Evolutionary conservation across 2,329 filamentous ascomycete genomes (phyloP).

Genomic region (Fusarium vanettenii): DNA sequence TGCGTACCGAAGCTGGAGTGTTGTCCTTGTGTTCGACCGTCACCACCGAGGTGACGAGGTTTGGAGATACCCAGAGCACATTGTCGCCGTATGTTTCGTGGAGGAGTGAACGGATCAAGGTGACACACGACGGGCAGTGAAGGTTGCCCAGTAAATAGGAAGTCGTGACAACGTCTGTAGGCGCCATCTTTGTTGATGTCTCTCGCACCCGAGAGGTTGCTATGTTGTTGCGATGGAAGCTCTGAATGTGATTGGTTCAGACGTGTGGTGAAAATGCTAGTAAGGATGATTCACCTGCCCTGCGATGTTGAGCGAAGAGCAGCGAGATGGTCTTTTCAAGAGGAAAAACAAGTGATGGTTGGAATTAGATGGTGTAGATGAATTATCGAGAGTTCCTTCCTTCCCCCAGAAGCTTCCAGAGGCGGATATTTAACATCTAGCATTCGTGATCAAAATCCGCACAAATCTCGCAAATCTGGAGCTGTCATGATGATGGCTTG

Average conservation of each 20-base stretch:
- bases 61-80: conserved; percentile 72
- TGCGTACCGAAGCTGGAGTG: conserved; percentile 55
- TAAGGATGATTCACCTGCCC: not conserved
- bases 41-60: conserved; percentile 77
- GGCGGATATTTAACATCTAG: conserved; percentile 27
- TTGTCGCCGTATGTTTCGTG: conserved; percentile 57
- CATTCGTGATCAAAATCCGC: conserved; percentile 46
- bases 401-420: conserved; percentile 13
- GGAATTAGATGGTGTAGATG: not conserved
- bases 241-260: not conserved
- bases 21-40: conserved; percentile 65
- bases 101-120: conserved; percentile 71
- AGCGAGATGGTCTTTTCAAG: not conserved
- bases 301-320: not conserved
- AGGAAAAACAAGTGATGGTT: not conserved
- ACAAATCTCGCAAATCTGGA: conserved; percentile 50
- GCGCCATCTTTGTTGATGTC: conserved; percentile 41
- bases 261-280: conserved; percentile 8
- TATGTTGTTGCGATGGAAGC: not conserved
- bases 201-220: not conserved
- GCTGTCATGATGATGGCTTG: conserved; percentile 27
- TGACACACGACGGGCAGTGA: conserved; percentile 82
- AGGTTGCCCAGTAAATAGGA: conserved; percentile 78
- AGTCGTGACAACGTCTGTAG: conserved; percentile 57
- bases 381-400: conserved; percentile 9